Evolutionary conservation across 192 early-diverging fungal genomes (phyloP), one percentile per base, ranked within the genome.

Genomic region (Mortierella alpina): DNA sequence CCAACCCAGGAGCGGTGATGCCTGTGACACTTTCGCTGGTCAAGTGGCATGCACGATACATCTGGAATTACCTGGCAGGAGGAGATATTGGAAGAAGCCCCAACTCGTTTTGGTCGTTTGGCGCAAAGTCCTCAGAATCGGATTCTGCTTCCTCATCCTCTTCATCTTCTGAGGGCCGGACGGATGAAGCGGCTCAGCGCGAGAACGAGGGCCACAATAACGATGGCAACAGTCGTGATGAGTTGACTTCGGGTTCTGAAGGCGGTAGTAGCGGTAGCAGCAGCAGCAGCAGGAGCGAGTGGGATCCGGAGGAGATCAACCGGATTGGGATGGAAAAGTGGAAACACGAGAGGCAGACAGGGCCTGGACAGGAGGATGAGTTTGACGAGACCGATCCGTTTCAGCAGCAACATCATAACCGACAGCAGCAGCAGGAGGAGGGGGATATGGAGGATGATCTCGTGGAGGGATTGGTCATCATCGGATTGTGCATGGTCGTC

Each of bases 1-100:
- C 89, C 42, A 96, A 97, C 74, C 90, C 88, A n/a, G 88, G 89
- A 22, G 94, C 93, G 0, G 92, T 91, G 52, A 73, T 99, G 18
- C 92, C 96, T 0, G 92, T 91, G 1, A 90, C 86, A 31, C 72
- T 94, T 4, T 94, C 96, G 22, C 84, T 98, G 63, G 76, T 88
- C 23, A 90, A 94, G 12, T 83, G 97, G 68, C 77, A 84, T 61
- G 44, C 88, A 14, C 89, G 91, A 63, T 89, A 91, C 73, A 78
- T 91, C 63, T 91, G 89, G 90, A 90, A 84, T 31, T 92, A 89
- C 78, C 59, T 88, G 12, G 75, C 75, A 6, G 92, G 93, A 53
- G 76, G 84, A 18, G 90, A 91, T 46, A 89, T 87, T 20, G 87
- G 63, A 12, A 53, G 41, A 1, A 64, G 53, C 47, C 15, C 50